These are phyloP conservation scores for Cutaneotrichosporon sp. DNA, from an alignment of 1,284 basidiomycete species.

Conservation along the genomic window DNA sequence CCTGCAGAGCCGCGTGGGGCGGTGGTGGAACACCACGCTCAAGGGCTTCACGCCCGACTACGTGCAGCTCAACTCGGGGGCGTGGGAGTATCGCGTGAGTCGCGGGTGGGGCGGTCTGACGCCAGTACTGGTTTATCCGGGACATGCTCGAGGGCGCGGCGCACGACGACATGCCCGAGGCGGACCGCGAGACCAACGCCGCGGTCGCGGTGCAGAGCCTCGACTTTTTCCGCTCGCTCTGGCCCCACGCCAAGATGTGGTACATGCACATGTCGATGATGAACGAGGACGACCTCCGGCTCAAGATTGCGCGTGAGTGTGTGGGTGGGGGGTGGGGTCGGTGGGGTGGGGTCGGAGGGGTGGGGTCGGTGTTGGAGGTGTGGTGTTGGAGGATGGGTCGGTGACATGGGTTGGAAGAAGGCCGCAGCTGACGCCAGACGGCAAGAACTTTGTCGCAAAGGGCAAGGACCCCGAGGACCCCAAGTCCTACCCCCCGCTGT, in stretches of 20 bases:
- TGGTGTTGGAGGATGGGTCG: neutral
- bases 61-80: conserved; percentile 15
- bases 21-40: conserved; percentile 9
- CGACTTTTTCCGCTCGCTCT: conserved; percentile 1
- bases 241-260: conserved; percentile 12
- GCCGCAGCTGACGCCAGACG: conserved; percentile 8
- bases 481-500: conserved; percentile 9
- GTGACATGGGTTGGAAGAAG: no score
- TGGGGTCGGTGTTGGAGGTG: no score
- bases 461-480: neutral
- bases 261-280: conserved; percentile 18
- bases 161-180: conserved; percentile 9
- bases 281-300: conserved; percentile 10
- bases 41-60: conserved; percentile 7
- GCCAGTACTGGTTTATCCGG: conserved; percentile 11
- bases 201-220: conserved; percentile 6
- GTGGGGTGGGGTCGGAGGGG: no score
- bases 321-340: no score
- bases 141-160: conserved; percentile 5
- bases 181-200: conserved; percentile 9
- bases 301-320: conserved; percentile 10
- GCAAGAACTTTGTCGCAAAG: neutral
- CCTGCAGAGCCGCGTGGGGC: conserved; percentile 6
- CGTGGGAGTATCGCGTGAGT: conserved; percentile 12
- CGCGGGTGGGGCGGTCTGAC: neutral